Conservation (phyloP, 2,329 filamentous ascomycete genomes). For the Fonsecaea multimorphosa region DNA sequence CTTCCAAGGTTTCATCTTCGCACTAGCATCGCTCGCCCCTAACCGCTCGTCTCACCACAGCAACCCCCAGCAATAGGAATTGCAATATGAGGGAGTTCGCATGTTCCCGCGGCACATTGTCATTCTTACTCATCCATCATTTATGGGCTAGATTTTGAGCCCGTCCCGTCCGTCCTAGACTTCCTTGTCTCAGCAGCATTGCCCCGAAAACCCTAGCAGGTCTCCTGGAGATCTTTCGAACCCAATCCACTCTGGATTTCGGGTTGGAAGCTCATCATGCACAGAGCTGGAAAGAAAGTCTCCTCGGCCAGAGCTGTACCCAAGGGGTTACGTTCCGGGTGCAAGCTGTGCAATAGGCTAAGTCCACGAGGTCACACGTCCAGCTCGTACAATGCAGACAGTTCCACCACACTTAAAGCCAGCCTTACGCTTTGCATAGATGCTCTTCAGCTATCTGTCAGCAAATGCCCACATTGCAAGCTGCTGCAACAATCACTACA, state of each 20-base stretch:
- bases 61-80: neutral
- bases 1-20: no score
- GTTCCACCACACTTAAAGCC: neutral
- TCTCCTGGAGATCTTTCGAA: neutral
- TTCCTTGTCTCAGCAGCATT: neutral
- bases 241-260: neutral
- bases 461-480: neutral
- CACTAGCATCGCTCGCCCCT: no score
- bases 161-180: neutral
- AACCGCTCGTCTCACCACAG: neutral
- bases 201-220: neutral
- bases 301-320: neutral
- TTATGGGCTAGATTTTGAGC: neutral
- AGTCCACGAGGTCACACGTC: neutral
- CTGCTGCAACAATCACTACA: neutral
- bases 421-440: neutral
- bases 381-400: constrained; percentile 1
- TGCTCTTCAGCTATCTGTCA: neutral
- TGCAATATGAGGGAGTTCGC: neutral
- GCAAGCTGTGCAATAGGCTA: neutral
- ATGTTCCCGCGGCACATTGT: neutral
- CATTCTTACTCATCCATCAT: neutral
- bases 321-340: neutral
- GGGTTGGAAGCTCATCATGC: neutral
- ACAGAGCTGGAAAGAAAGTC: neutral